Percentiles rank a stretch among this genome's conserved stretches.
These are phyloP conservation scores for Piper betle DNA, from an alignment of 164 flowering plant genomes.

Conservation along the genomic window DNA sequence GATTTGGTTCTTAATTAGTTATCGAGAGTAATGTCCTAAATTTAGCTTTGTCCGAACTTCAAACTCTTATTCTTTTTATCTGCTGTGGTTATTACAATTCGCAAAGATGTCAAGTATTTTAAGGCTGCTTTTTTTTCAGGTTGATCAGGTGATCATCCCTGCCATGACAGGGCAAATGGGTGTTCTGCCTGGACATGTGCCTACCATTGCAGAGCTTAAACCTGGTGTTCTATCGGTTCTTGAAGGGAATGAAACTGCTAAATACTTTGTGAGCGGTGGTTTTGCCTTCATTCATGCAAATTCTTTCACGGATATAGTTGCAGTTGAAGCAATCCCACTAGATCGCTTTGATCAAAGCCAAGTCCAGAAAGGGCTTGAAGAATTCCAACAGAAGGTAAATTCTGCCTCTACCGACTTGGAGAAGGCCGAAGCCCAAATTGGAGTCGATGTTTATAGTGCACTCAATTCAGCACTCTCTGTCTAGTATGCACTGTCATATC, in stretches of 20 bases:
- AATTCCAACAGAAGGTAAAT: constrained; percentile 68
- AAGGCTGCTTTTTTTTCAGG: constrained; percentile 31
- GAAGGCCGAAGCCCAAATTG: constrained; percentile 92
- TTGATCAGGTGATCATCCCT: constrained; percentile 83
- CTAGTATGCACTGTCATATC: constrained; percentile 8
- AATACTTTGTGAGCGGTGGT: constrained; percentile 89
- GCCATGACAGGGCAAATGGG: constrained; percentile 92
- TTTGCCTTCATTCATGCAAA: constrained; percentile 84
- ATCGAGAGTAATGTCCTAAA: too few relatives aligned
- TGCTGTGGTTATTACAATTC: too few relatives aligned
- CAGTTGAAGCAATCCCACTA: constrained; percentile 72
- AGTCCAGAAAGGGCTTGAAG: constrained; percentile 80
- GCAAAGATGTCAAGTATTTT: background rate
- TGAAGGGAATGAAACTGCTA: constrained; percentile 53
- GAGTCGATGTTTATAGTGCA: constrained; percentile 76
- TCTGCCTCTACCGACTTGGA: constrained; percentile 79
- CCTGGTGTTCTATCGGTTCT: constrained; percentile 79
- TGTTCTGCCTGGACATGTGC: constrained; percentile 80
- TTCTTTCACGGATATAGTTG: constrained; percentile 65
- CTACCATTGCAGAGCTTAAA: constrained; percentile 81
- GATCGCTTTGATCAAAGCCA: constrained; percentile 51
- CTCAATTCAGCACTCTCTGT: constrained; percentile 65
- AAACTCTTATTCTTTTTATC: too few relatives aligned
- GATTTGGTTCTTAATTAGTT: too few relatives aligned
- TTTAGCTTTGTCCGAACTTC: too few relatives aligned